Evolutionary conservation across 371 early-diverging fungal species (phyloP), one percentile per base, ranked within the genome.

Genomic region (Circinella umbellata): DNA sequence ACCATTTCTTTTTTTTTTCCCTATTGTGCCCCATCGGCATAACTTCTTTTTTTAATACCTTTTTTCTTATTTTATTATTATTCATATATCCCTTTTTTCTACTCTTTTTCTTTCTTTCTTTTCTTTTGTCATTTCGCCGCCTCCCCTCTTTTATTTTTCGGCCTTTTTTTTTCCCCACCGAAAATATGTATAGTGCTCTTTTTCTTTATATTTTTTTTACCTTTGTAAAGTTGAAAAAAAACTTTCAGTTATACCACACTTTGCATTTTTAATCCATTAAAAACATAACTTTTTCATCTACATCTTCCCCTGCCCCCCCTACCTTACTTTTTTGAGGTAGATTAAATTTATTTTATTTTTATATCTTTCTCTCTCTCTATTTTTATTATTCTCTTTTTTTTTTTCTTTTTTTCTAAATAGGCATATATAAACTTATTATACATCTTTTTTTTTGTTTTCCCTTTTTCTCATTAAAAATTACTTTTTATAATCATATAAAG

Each of bases 161-260:
- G 57, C 35, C 4, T 27, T 57, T 53, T 13, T n/a, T n/a, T 18
- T 10, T 10, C 39, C 5, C 49, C 8, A 51, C 57, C 57, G 57
- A 57, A 57, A 57, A 57, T 57, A 57, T 57, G 57, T 57, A 57
- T 57, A 57, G 57, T 57, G 57, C 57, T 57, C 2, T 27, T 57
- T 6, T 57, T 34, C n/a, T n/a, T n/a, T n/a, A n/a, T 57, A 11
- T 57, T 37, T 57, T 34, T 27, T 54, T 47, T 15, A 1, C 47
- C 47, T 47, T 27, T 57, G 57, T 57, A 57, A 57, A 57, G 57
- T 57, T 57, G 57, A 11, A 18, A 57, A 8, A 57, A 15, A 47
- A 5, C 14, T 57, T 57, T 13, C 20, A 27, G 27, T 27, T 27
- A 11, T 27, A 18, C 14, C 11, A 11, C 27, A 57, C 57, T 57